Evolutionary conservation across 2,329 filamentous ascomycete species (phyloP), one percentile per base, ranked within the genome.

Genomic region (Stagonosporopsis cucurbitacearum): DNA sequence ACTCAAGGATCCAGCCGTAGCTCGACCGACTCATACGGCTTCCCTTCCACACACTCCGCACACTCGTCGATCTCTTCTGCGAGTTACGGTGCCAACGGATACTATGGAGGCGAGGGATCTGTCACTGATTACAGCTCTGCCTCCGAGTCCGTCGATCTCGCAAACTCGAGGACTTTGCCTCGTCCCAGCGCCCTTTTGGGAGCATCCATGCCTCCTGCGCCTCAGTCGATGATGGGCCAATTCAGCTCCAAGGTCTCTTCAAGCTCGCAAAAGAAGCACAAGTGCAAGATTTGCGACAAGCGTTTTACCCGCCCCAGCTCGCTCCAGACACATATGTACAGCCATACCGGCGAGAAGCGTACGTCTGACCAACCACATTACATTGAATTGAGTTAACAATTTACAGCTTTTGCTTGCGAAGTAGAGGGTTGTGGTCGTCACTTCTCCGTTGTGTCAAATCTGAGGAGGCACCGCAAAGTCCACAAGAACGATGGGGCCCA

Each of bases 241-340:
- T 98, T 98, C 80, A 97, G 91, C 78, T 97, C 94, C 61, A 97
- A 97, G 79, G 88, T 97, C 48, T 93, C 92, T 0, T 93, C 91
- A 17, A 96, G 92, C 79, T 95, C 94, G 9, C 92, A 97, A 75
- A 98, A 98, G 87, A 98, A 98, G 83, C 95, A 98, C 81, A 97
- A 97, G 82, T 98, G 94, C 85, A 97, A 96, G 80, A 91, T 98
- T 57, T 98, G 94, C 81, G 94, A 97, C 78, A 97, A 98, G 84
- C 88, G 94, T 39, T 98, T 98, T 76, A 97, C 94, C 2, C 86
- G 94, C 50, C 94, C 94, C 1, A 96, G 92, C 73, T 97, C 94
- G 13, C 78, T 98, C 35, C 94, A 97, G 75, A 98, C 94, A 28
- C 94, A 98, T 75, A 97, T 97, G 90, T 97, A 97, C 79, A 96